These are phyloP conservation scores for Schizosaccharomyces osmophilus DNA, from an alignment of 805 yeast genomes.

Conservation along the genomic window DNA sequence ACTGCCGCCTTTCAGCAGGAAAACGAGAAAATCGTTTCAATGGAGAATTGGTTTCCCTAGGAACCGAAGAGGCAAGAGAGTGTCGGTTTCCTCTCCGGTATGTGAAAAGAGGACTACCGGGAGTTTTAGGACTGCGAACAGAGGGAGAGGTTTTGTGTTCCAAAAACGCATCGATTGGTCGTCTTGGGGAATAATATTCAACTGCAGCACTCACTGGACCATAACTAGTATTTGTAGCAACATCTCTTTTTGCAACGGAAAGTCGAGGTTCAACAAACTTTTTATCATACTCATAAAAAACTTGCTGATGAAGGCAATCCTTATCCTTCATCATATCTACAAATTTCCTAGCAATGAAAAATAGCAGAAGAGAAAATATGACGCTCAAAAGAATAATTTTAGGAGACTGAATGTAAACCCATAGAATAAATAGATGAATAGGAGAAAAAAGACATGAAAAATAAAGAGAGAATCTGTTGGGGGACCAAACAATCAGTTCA, in stretches of 20 bases:
- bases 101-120: neutral
- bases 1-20: neutral
- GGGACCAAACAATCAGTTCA: neutral
- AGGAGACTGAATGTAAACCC: neutral
- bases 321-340: neutral
- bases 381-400: neutral
- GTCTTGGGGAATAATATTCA: neutral
- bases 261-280: slow-evolving; percentile 1
- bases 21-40: neutral
- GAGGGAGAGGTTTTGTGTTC: neutral
- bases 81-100: neutral
- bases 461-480: neutral
- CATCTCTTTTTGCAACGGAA: slow-evolving; percentile 1
- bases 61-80: neutral
- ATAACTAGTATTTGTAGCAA: neutral
- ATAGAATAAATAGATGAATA: neutral
- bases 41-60: neutral
- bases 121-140: neutral
- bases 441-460: neutral
- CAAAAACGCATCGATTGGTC: neutral
- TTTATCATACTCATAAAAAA: neutral
- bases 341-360: neutral
- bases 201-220: neutral
- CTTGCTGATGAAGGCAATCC: neutral
- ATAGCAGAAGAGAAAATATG: neutral